Evolutionary conservation across 441 rosid genomes (phyloP).

Genomic region (Syzygium malaccense): DNA sequence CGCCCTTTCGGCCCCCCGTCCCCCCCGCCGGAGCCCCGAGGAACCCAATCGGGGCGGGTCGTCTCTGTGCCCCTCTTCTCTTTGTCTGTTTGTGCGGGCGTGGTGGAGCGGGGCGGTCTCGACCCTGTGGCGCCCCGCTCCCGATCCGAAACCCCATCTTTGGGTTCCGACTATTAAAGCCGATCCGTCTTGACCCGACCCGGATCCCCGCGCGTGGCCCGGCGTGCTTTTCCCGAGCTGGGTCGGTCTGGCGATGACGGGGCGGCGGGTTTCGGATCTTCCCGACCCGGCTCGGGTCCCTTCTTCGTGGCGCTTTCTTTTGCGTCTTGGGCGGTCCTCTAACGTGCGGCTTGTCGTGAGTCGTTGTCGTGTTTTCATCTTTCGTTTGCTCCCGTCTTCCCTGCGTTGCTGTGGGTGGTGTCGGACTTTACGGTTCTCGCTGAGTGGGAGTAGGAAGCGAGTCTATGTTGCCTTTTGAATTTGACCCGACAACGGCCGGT

Average conservation of each 20-base stretch:
- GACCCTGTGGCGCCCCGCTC: background rate
- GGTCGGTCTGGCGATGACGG: background rate
- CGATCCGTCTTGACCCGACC: background rate
- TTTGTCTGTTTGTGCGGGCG: fast-evolving
- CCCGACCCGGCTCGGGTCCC: background rate
- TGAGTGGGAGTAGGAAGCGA: background rate
- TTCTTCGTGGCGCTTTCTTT: background rate
- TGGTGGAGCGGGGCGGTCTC: background rate
- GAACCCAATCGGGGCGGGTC: background rate
- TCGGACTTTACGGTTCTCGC: background rate
- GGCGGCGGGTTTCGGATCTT: background rate
- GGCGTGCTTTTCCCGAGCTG: background rate
- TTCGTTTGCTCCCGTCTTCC: background rate
- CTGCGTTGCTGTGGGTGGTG: background rate
- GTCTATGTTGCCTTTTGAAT: background rate
- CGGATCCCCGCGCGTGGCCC: background rate
- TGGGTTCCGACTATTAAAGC: background rate
- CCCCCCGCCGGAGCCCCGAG: background rate
- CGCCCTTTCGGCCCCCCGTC: background rate
- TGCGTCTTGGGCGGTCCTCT: background rate
- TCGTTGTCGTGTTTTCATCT: background rate
- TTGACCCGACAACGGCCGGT: background rate
- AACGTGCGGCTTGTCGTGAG: background rate
- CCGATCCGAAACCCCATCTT: background rate
- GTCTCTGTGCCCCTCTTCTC: background rate